Evolutionary conservation across 2,329 filamentous ascomycete species (phyloP), one percentile per base, ranked within the genome.

Genomic region (Aspergillus glaucus): DNA sequence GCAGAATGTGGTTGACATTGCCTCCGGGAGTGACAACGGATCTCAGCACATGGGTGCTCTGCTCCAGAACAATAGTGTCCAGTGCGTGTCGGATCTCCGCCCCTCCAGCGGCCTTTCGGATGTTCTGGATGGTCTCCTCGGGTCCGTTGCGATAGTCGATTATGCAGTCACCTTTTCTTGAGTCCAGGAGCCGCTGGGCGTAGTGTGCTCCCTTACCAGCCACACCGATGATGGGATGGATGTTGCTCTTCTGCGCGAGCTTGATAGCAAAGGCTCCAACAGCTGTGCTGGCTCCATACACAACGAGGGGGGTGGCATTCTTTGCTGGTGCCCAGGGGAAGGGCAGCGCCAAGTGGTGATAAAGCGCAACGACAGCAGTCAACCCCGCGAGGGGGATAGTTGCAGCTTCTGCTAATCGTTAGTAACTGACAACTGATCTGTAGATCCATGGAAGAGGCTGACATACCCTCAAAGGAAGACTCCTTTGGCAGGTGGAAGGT

Each of bases 151-250:
- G 76, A 61, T 84, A 83, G 65, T 84, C 80, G 46, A 84, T 60
- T 19, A 84, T 63, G 2, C 68, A 61, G 56, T 83, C 80, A 37
- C 80, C 79, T 56, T 77, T 78, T 45, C 58, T 62, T 6, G 60
- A 57, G 56, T 80, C 74, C 46, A 82, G 70, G 22, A 80, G 64
- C 2, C 57, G 60, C 60, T 76, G 67, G 9, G 81, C 78, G 55
- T 76, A 75, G 5, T 70, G 59, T n/a, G 61, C 62, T 12, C 75
- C 76, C 2, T 69, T 64, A 6, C 80, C 80, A 0, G 80, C 79
- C 8, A 84, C 69, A 54, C 71, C 75, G 53, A 84, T 79, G 32
- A 84, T 63, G 0, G 80, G 81, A 60, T 82, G 78, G 54, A 84
- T 78, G 57, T 79, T 77, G 51, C 71, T 71, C 19, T 65, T 67